Percentiles rank a stretch among this genome's conserved stretches.
These are phyloP conservation scores for Cryptococcus depauperatus DNA, from an alignment of 1,284 basidiomycete genomes.

Conservation along the genomic window DNA sequence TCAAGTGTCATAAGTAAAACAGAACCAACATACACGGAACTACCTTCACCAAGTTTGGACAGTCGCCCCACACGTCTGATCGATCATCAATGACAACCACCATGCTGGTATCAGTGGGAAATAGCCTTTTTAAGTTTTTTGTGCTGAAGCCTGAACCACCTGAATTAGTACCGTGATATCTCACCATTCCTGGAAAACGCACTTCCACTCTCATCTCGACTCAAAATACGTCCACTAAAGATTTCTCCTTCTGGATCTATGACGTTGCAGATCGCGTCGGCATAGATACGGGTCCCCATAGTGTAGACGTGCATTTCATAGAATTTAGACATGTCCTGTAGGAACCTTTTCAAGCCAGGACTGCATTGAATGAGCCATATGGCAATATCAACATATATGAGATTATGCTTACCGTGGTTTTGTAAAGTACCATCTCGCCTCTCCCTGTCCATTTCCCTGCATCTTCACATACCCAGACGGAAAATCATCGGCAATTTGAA, in stretches of 20 bases:
- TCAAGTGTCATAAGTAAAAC: neutral
- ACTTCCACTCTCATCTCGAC: slow-evolving; percentile 90
- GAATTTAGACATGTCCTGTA: slow-evolving; percentile 60
- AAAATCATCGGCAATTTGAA: slow-evolving; percentile 68
- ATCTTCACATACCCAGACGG: slow-evolving; percentile 13
- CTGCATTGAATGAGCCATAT: slow-evolving; percentile 46
- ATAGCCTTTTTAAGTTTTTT: slow-evolving; percentile 82
- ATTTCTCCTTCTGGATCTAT: slow-evolving; percentile 81
- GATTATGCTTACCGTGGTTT: slow-evolving; percentile 67
- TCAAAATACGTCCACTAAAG: slow-evolving; percentile 81
- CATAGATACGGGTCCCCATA: slow-evolving; percentile 96
- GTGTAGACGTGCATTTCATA: slow-evolving; percentile 99
- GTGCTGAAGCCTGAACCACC: slow-evolving; percentile 43
- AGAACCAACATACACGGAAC: slow-evolving; percentile 67
- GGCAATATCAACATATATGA: neutral
- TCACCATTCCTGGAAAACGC: slow-evolving; percentile 8
- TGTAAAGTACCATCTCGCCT: slow-evolving; percentile 89
- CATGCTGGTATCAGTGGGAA: slow-evolving; percentile 96
- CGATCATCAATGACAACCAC: slow-evolving; percentile 98
- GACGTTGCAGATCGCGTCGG: slow-evolving; percentile 85
- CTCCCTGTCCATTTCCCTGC: slow-evolving; percentile 34
- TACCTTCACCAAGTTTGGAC: slow-evolving; percentile 91
- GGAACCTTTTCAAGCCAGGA: slow-evolving; percentile 76
- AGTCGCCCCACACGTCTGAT: slow-evolving; percentile 88
- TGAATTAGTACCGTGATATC: neutral